These are phyloP conservation scores for Phylloporus sp. DNA, from an alignment of 768 basidiomycete genomes.

Conservation along the genomic window DNA sequence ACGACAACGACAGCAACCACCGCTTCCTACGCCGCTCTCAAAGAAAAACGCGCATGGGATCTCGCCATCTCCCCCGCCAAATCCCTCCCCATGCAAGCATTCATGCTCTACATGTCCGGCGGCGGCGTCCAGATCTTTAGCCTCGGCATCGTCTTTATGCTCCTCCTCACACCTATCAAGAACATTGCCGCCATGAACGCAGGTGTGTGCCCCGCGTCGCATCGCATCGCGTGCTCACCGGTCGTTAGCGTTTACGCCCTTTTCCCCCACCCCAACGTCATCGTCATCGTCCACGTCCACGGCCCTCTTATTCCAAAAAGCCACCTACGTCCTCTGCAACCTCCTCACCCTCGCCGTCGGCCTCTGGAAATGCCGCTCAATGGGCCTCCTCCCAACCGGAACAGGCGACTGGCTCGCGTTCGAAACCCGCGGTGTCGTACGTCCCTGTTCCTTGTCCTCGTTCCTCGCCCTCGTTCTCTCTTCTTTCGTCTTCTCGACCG, in stretches of 20 bases:
- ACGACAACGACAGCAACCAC: constrained; percentile 24
- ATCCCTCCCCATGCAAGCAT: constrained; percentile 91
- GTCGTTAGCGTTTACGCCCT: constrained; percentile 64
- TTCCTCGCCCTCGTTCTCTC: neutral
- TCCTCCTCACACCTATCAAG: constrained; percentile 81
- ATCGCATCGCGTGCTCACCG: neutral
- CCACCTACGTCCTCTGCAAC: constrained; percentile 69
- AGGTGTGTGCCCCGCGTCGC: constrained; percentile 43
- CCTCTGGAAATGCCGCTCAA: constrained; percentile 87
- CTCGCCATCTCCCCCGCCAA: constrained; percentile 82
- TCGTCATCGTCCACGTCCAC: constrained; percentile 38
- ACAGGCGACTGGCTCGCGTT: constrained; percentile 95
- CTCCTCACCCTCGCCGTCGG: constrained; percentile 76
- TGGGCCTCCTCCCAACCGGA: constrained; percentile 88
- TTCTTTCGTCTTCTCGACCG: neutral
- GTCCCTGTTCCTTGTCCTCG: neutral
- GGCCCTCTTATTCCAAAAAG: constrained; percentile 64
- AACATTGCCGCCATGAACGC: constrained; percentile 74
- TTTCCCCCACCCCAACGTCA: constrained; percentile 44
- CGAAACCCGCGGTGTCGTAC: constrained; percentile 68
- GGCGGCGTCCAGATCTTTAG: constrained; percentile 95
- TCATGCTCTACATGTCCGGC: constrained; percentile 99
- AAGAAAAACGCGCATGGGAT: constrained; percentile 81
- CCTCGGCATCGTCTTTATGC: constrained; percentile 94
- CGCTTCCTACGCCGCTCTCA: constrained; percentile 59